Conservation (phyloP, 257 asterid genomes). For the Gardenia jasminoides region DNA sequence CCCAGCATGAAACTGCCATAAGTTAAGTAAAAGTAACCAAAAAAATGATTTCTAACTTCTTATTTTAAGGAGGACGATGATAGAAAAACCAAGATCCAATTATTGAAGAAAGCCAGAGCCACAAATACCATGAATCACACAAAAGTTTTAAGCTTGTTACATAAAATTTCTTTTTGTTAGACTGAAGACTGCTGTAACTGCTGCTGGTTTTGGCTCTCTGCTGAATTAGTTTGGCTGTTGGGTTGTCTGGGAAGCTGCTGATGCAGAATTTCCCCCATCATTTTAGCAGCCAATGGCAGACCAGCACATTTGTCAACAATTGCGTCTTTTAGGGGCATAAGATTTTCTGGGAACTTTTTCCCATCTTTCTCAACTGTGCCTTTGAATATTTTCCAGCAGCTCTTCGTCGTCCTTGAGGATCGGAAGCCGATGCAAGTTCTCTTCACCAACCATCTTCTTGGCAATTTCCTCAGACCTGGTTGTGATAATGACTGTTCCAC, state of each 20-base stretch:
- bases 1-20: neutral
- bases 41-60: neutral
- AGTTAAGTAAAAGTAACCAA: neutral
- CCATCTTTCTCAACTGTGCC: conserved; percentile 25
- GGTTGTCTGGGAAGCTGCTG: neutral
- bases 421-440: conserved; percentile 29
- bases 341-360: neutral
- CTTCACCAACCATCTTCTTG: conserved; percentile 28
- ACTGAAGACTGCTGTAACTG: neutral
- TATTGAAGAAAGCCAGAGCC: neutral
- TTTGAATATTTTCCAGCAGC: conserved; percentile 43
- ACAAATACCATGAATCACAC: neutral
- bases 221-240: neutral
- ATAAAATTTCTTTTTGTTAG: neutral
- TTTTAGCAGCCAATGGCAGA: conserved; percentile 46
- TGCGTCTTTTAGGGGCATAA: neutral
- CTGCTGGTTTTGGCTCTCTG: neutral
- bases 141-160: neutral
- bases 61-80: too few relatives aligned
- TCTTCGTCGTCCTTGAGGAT: conserved; percentile 23
- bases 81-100: neutral
- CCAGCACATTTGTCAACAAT: conserved; percentile 31
- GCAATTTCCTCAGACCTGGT: conserved; percentile 28
- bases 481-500: conserved; percentile 37
- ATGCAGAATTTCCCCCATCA: conserved; percentile 36